A percentile compares a stretch with the other conserved stretches of the same genome.
Evolutionary conservation across 1,284 basidiomycete genomes (phyloP).

Genomic region (Marasmius sp.): DNA sequence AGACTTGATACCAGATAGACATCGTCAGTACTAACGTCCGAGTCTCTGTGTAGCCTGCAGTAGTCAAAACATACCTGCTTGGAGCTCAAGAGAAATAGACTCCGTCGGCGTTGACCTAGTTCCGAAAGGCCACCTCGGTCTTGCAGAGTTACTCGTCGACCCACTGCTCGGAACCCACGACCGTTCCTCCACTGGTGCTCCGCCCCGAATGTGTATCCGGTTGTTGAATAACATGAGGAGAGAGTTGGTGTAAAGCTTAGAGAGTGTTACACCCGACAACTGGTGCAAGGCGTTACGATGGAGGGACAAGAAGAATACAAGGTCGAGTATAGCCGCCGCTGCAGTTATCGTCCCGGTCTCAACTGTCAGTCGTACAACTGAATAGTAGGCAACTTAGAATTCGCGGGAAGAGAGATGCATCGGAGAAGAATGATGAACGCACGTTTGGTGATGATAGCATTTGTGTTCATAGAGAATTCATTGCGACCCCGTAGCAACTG

Average conservation of each 20-base stretch:
- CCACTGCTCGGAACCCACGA: too few relatives aligned
- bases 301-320: background rate
- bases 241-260: background rate
- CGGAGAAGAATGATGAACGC: background rate
- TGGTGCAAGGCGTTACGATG: background rate
- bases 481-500: background rate
- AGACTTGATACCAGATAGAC: too few relatives aligned
- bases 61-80: too few relatives aligned
- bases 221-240: background rate
- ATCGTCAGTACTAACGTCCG: too few relatives aligned
- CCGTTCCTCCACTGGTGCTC: too few relatives aligned
- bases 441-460: background rate
- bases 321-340: background rate
- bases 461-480: background rate
- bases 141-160: too few relatives aligned
- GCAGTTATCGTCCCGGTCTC: constrained; percentile 3
- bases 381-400: background rate
- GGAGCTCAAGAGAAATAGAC: too few relatives aligned
- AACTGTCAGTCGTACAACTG: background rate
- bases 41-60: too few relatives aligned
- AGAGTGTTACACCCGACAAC: background rate
- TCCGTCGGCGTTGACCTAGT: too few relatives aligned
- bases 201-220: background rate
- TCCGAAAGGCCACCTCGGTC: too few relatives aligned
- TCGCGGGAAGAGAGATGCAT: background rate